phyloP scores from a whole-genome alignment of 192 early-diverging fungal species.

The Dissophora globulifera region DNA sequence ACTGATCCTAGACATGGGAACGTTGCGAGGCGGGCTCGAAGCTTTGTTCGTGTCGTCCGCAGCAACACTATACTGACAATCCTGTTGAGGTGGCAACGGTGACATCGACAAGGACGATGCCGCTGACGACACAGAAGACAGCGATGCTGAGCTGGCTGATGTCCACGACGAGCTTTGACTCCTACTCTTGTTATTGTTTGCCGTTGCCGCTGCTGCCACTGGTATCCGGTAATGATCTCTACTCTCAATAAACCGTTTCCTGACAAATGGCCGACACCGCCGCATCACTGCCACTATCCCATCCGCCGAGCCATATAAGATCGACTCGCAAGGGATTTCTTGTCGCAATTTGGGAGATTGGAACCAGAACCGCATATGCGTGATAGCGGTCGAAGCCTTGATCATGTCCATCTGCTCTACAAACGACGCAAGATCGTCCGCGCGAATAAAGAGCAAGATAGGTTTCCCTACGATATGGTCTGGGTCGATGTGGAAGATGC shows the following conservation, averaged over 20 bases:
- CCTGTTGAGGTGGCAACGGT: too few relatives aligned
- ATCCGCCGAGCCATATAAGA: constrained; percentile 17
- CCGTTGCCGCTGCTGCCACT: too few relatives aligned
- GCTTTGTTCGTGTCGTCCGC: too few relatives aligned
- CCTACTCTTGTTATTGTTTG: too few relatives aligned
- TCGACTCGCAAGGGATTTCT: constrained; percentile 8
- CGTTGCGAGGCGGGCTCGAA: too few relatives aligned
- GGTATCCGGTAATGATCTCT: background rate
- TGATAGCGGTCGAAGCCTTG: constrained; percentile 19
- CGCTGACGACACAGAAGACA: too few relatives aligned
- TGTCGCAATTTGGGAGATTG: constrained; percentile 6
- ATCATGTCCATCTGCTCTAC: constrained; percentile 20
- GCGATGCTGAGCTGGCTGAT: background rate
- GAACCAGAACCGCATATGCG: constrained; percentile 31
- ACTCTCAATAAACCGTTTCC: constrained; percentile 4
- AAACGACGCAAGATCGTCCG: constrained; percentile 23
- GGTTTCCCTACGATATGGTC: constrained; percentile 19
- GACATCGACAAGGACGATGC: too few relatives aligned
- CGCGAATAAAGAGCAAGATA: constrained; percentile 18
- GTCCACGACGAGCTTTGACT: background rate
- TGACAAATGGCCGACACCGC: constrained; percentile 3
- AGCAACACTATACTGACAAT: too few relatives aligned
- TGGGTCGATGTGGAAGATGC: constrained; percentile 2
- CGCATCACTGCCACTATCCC: constrained; percentile 13
- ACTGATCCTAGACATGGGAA: too few relatives aligned